These are phyloP conservation scores for Ochetophila trinervis DNA, from an alignment of 306 rosid species.

Conservation along the genomic window DNA sequence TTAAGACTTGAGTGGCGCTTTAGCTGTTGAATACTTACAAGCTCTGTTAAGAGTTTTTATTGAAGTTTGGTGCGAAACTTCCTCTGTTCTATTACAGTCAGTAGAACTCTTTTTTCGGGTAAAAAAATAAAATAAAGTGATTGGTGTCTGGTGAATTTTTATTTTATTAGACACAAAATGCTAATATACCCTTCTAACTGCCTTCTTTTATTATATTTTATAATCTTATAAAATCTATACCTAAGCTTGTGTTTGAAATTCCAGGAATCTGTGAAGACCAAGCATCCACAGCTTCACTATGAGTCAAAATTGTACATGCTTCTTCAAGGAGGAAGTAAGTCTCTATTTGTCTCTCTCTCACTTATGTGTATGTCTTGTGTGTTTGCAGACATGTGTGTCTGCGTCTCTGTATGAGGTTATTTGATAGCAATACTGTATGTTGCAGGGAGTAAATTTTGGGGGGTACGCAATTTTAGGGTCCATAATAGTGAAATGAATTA, in stretches of 20 bases:
- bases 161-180: neutral
- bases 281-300: slow-evolving; percentile 99
- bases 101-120: neutral
- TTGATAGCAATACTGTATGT: slow-evolving; percentile 3
- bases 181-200: neutral
- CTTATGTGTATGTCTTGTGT: neutral
- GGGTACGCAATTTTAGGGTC: neutral
- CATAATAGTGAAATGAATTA: neutral
- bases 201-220: neutral
- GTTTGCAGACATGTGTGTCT: too few species aligned
- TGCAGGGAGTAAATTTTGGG: neutral
- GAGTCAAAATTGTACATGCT: slow-evolving; percentile 97
- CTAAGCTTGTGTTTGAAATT: slow-evolving; percentile 10
- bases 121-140: neutral
- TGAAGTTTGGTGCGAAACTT: slow-evolving; percentile 5
- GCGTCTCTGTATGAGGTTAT: slow-evolving; percentile 4
- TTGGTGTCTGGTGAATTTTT: neutral
- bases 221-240: neutral
- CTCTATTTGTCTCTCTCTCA: slow-evolving; percentile 13
- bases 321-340: slow-evolving; percentile 99
- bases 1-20: slow-evolving; percentile 3
- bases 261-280: slow-evolving; percentile 93
- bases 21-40: slow-evolving; percentile 7
- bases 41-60: neutral
- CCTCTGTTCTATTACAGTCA: neutral